phyloP scores from a whole-genome alignment of 192 early-diverging fungal genomes.

The Coemansia umbellata region DNA sequence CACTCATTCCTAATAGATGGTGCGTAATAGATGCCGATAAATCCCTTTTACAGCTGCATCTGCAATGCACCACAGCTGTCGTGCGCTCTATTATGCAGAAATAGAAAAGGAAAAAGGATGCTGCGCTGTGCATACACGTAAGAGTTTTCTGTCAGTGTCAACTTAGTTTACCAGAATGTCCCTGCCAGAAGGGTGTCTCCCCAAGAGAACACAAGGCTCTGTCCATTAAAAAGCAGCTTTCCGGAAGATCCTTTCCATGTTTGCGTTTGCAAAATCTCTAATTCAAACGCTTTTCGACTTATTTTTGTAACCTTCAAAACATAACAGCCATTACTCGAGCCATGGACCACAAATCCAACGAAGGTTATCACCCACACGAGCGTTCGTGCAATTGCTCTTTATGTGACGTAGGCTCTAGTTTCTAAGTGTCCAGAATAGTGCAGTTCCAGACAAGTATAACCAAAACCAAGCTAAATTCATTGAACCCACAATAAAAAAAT shows the following conservation, averaged over 20 bases:
- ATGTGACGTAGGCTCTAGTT: not conserved
- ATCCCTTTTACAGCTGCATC: not conserved
- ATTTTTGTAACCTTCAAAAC: not conserved
- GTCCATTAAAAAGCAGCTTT: not conserved
- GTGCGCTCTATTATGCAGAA: not conserved
- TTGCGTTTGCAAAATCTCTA: not conserved
- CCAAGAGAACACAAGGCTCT: not conserved
- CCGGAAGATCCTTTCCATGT: not conserved
- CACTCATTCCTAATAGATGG: no score
- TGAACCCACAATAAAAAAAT: no score
- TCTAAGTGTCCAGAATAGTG: not conserved
- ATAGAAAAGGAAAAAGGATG: not conserved
- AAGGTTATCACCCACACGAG: constrained; percentile 3
- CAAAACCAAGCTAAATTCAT: no score
- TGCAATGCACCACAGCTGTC: not conserved
- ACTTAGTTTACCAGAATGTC: not conserved
- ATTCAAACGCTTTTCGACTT: not conserved
- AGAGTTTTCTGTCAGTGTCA: not conserved
- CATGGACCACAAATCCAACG: not conserved
- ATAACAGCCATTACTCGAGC: not conserved
- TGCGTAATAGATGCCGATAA: constrained; percentile 6
- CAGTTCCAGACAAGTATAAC: no score
- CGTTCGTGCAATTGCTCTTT: not conserved
- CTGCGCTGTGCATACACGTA: not conserved
- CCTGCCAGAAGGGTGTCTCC: not conserved